Evolutionary conservation across 2,329 filamentous ascomycete species (phyloP), one percentile per base, ranked within the genome.

Genomic region (Colletotrichum lentis): DNA sequence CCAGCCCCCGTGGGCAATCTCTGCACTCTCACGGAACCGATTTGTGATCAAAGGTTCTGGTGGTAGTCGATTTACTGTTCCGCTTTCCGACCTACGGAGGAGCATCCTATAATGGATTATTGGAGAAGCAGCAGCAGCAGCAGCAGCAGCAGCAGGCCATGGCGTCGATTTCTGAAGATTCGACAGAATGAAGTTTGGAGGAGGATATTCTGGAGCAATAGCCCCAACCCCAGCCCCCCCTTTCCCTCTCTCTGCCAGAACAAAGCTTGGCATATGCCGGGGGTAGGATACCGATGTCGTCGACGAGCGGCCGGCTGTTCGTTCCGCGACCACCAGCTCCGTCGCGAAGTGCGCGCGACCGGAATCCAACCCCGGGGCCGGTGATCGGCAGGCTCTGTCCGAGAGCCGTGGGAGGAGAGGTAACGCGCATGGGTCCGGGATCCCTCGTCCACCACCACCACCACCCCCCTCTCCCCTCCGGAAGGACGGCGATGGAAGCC

Each of bases 401-500:
- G 60, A 58, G 53, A 58, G 47, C 53, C 61, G 44, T 46, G 22
- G 5, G 18, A 46, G 16, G 55, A 57, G 55, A 37, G n/a, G 10
- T 18, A 50, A 7, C 12, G 31, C 57, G 31, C 61, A 43, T 27
- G 56, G 24, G 46, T 57, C 39, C 35, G 41, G 14, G 22, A 49
- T 49, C 46, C 46, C 20, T 22, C 24, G n/a, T 11, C 46, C 46
- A 20, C n/a, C 22, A 24, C 46, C n/a, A n/a, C n/a, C n/a, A n/a
- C 47, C 47, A 16, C 7, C 12, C 53, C 39, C 3, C 11, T 20
- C n/a, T 39, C 7, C 20, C 18, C 24, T 24, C 59, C 58, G 41
- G 54, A 49, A 53, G 31, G 46, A 67, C 41, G 65, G 50, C 46
- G 41, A 39, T 61, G 27, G 27, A 44, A 56, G 20, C 14, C 24